Conservation (phyloP, 768 basidiomycete species). For the Butyriboletus loyo region DNA sequence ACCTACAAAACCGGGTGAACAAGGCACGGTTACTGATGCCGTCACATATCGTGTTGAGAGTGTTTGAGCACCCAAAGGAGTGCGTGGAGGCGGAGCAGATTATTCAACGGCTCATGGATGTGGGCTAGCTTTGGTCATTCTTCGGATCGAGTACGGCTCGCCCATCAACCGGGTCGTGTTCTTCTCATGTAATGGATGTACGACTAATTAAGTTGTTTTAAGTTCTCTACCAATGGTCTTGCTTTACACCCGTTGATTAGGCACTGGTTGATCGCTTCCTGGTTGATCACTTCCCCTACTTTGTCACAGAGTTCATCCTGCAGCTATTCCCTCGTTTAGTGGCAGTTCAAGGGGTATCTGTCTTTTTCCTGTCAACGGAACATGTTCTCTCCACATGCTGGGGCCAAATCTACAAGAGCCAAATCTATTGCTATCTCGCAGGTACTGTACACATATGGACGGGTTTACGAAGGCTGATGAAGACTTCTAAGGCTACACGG, state of each 20-base stretch:
- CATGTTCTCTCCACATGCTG: neutral
- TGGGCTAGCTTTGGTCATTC: neutral
- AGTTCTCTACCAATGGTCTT: neutral
- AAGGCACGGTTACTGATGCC: slow-evolving; percentile 60
- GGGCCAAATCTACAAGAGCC: neutral
- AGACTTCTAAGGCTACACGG: slow-evolving; percentile 8
- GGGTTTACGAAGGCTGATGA: neutral
- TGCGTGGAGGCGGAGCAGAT: slow-evolving; percentile 60
- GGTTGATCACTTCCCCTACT: neutral
- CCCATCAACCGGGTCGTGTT: neutral
- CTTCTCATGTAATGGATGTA: neutral
- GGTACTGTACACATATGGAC: slow-evolving; percentile 1
- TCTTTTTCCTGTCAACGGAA: neutral
- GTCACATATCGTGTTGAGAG: slow-evolving; percentile 50
- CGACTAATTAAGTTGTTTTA: neutral
- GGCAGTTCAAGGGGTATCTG: neutral
- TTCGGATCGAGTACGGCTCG: neutral
- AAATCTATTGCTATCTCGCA: neutral
- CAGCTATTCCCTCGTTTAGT: neutral
- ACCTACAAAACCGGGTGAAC: slow-evolving; percentile 64
- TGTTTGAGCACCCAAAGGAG: slow-evolving; percentile 68
- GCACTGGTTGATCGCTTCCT: neutral
- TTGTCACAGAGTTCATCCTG: neutral
- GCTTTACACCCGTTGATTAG: neutral
- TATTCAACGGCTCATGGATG: slow-evolving; percentile 22